Base-by-base conservation (phyloP, 768 basidiomycete species). In the Dictyophora rubrovolvata region DNA sequence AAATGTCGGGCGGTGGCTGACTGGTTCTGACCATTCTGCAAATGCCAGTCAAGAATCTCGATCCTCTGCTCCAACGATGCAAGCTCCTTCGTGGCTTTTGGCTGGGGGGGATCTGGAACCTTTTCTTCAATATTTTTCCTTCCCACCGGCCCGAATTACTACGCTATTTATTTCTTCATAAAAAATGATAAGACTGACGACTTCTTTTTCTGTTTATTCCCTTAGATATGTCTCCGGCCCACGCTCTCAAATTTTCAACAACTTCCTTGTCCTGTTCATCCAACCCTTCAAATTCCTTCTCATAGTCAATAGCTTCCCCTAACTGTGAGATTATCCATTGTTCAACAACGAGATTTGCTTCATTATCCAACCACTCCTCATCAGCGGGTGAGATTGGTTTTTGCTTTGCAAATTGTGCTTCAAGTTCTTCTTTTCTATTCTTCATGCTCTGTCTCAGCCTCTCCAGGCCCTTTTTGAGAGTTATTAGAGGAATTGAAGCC, bases 31-130 rank as follows among this genome's bases (percentile, higher is more conserved):
- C 70, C 65, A 56, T 75, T 71, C 1, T 34, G 33, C 46, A 73
- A 65, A 54, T 70, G 54, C 73, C 72, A 76, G 37, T 75, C 62
- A 0, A 76, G 65, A 47, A 74, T 69, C 55, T 74, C 64, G 49
- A 75, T 74, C 0, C 61, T 35, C 52, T 75, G 73, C 2, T n/a
- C 61, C 1, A 74, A 37, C 11, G 69, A 74, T 0, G 71, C 69
- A 66, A 71, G 70, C 54, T 71, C 68, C 28, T 70, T 70, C 34
- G 35, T 54, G 8, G 53, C 23, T 8, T 42, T 42, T 18, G 18
- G n/a, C n/a, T 34, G 18, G n/a, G 49, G 11, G 23, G 49, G n/a
- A 23, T 11, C 11, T 20, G 7, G 23, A n/a, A 11, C 49, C 20
- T 21, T 47, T 59, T 6, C 28, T 59, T 23, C 7, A 55, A 55